A percentile compares a stretch with the other conserved stretches of the same genome.
Conservation (phyloP, 352 stramenopile species). For the Pythium sp. region DNA sequence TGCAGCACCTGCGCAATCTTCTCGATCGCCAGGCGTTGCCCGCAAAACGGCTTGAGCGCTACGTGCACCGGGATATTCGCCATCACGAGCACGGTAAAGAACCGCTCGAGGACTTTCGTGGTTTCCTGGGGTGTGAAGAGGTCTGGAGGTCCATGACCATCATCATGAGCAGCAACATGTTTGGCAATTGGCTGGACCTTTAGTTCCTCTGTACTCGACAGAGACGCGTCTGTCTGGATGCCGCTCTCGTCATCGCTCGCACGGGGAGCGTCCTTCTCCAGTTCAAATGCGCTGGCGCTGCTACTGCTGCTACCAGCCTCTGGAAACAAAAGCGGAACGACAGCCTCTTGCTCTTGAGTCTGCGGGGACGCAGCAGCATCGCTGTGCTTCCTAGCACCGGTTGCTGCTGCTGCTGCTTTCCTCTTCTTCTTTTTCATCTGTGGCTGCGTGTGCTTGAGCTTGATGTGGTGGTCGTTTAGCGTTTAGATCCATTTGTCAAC, state of each 20-base stretch:
- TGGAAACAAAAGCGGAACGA: not conserved
- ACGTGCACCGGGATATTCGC: constrained; percentile 17
- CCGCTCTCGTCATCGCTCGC: not conserved
- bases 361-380: not conserved
- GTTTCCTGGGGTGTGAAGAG: constrained; percentile 5
- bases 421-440: constrained; percentile 18
- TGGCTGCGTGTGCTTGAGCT: not conserved
- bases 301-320: not conserved
- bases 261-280: not conserved
- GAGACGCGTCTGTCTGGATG: not conserved
- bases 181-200: not conserved
- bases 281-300: not conserved
- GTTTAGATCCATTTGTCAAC: not conserved
- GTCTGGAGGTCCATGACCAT: not conserved
- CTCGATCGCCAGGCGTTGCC: not conserved
- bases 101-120: constrained; percentile 18
- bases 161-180: too few relatives aligned
- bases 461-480: not conserved
- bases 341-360: not conserved
- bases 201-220: not conserved
- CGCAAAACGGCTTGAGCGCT: constrained; percentile 12
- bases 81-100: constrained; percentile 29
- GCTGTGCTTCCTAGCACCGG: not conserved
- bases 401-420: not conserved
- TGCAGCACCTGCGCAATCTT: constrained; percentile 12